Conservation (phyloP, 2,329 filamentous ascomycete species). For the Phialocephala sp. region DNA sequence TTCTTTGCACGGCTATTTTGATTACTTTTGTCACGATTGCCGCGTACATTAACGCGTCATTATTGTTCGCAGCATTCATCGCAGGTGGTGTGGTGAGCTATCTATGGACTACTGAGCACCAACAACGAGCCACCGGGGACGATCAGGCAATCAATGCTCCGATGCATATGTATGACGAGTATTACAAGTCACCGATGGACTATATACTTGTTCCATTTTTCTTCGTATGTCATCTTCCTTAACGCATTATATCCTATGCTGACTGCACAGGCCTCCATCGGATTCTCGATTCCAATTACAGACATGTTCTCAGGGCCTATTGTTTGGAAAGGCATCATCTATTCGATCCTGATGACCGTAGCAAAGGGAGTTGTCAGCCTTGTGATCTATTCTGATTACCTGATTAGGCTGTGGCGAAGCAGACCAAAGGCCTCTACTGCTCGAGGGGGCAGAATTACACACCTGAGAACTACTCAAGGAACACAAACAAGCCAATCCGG, state of each 20-base stretch:
- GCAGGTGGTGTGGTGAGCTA: slow-evolving; percentile 38
- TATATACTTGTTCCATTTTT: slow-evolving; percentile 63
- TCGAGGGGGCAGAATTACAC: background rate
- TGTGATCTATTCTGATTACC: background rate
- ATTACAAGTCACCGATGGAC: slow-evolving; percentile 40
- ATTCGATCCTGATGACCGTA: slow-evolving; percentile 72
- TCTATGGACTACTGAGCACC: slow-evolving; percentile 11
- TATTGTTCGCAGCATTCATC: slow-evolving; percentile 57
- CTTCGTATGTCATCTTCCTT: slow-evolving; percentile 54
- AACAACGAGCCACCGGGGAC: background rate
- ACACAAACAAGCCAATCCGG: no score
- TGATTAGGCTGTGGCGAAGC: background rate
- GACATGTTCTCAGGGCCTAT: slow-evolving; percentile 68
- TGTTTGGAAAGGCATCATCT: slow-evolving; percentile 76
- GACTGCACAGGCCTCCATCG: slow-evolving; percentile 62
- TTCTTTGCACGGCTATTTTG: slow-evolving; percentile 29
- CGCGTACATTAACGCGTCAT: slow-evolving; percentile 54
- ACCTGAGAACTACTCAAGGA: background rate
- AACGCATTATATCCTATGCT: background rate
- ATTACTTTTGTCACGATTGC: slow-evolving; percentile 35
- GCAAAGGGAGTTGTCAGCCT: slow-evolving; percentile 65
- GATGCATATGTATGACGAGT: slow-evolving; percentile 35
- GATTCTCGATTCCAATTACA: slow-evolving; percentile 78
- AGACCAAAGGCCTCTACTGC: background rate
- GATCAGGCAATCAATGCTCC: background rate